Conservation (phyloP, 2,329 filamentous ascomycete species). For the Aplosporella prunicola region DNA sequence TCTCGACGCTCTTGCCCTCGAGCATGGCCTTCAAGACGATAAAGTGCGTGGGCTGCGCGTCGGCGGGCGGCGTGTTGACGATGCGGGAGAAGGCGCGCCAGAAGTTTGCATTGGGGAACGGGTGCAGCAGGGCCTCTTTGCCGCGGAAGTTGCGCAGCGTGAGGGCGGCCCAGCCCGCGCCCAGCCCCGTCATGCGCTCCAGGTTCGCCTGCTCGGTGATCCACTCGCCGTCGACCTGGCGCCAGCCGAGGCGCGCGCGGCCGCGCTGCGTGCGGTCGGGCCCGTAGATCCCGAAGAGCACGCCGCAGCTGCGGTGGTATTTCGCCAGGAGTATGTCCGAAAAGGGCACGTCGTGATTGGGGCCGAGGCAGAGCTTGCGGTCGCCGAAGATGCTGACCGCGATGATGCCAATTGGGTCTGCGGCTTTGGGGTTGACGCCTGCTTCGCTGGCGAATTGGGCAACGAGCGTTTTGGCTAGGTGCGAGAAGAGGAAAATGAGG, state of each 20-base stretch:
- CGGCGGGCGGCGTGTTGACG: conserved; percentile 57
- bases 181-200: conserved; percentile 75
- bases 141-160: conserved; percentile 62
- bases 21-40: conserved; percentile 44
- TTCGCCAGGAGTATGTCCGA: conserved; percentile 85
- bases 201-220: conserved; percentile 63
- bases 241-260: conserved; percentile 24
- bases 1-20: conserved; percentile 53
- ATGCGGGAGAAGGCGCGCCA: conserved; percentile 73
- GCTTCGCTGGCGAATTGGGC: conserved; percentile 44
- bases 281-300: conserved; percentile 75
- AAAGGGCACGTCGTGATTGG: conserved; percentile 47
- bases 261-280: conserved; percentile 54
- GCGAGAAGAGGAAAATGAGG: conserved; percentile 62
- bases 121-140: conserved; percentile 32
- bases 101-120: conserved; percentile 68
- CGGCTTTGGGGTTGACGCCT: conserved; percentile 34
- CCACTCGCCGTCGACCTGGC: conserved; percentile 35
- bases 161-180: conserved; percentile 73
- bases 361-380: conserved; percentile 2
- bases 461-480: conserved; percentile 64
- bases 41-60: conserved; percentile 39
- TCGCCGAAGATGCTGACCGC: conserved; percentile 29
- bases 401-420: conserved; percentile 67
- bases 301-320: conserved; percentile 68